These are phyloP conservation scores for Irpex lacteus DNA, from an alignment of 1,284 basidiomycete genomes.

Conservation along the genomic window DNA sequence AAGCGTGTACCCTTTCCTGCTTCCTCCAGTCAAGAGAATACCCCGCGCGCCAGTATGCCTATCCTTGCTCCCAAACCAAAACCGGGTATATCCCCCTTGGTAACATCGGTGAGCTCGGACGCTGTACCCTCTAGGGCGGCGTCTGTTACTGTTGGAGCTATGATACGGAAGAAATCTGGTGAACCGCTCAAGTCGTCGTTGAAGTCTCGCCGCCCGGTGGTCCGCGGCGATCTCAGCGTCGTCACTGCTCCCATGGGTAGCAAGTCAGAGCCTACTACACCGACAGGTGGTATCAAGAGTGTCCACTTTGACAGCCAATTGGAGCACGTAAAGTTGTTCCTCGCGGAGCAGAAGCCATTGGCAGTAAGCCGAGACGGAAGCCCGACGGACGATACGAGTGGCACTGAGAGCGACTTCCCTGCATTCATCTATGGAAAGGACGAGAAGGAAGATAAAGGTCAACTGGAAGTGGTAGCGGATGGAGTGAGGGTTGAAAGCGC, in stretches of 20 bases:
- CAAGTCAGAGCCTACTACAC: constrained; percentile 61
- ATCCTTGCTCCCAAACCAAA: constrained; percentile 7
- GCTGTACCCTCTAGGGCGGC: constrained; percentile 1
- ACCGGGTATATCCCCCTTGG: not conserved
- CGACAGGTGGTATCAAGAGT: constrained; percentile 60
- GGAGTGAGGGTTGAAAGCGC: constrained; percentile 23
- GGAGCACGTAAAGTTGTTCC: constrained; percentile 91
- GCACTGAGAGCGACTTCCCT: constrained; percentile 67
- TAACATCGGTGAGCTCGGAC: not conserved
- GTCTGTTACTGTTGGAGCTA: constrained; percentile 10
- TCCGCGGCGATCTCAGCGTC: constrained; percentile 47
- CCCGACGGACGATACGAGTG: constrained; percentile 80
- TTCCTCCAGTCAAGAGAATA: not conserved
- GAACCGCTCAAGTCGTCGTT: constrained; percentile 91
- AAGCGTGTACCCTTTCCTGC: constrained; percentile 11
- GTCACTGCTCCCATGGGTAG: constrained; percentile 41
- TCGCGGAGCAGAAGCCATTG: constrained; percentile 90
- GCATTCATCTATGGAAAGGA: constrained; percentile 53
- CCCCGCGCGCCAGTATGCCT: constrained; percentile 11
- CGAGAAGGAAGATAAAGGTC: constrained; percentile 31
- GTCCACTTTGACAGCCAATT: constrained; percentile 94
- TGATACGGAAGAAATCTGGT: constrained; percentile 88
- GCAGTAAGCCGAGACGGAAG: constrained; percentile 91
- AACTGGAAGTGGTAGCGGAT: constrained; percentile 44
- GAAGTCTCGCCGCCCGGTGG: constrained; percentile 60